Evolutionary conservation across 2,329 filamentous ascomycete species (phyloP), one percentile per base, ranked within the genome.

Genomic region (Nigrospora oryzae): DNA sequence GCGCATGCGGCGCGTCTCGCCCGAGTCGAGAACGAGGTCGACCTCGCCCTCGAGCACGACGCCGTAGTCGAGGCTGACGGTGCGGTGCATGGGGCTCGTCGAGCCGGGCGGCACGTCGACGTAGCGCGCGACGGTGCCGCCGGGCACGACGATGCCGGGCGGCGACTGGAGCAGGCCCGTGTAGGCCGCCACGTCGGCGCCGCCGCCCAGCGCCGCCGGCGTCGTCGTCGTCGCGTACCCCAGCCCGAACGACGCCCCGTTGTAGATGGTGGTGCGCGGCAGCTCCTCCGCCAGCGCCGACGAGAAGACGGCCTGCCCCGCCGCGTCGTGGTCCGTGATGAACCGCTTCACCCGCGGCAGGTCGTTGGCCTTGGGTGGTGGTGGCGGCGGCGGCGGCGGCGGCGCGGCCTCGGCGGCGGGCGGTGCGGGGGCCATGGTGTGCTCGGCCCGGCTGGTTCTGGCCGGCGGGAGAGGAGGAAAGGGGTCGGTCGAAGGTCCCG

Each of bases 21-120:
- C 71, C 15, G 63, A 64, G 49, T 75, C 73, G 15, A 75, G 55
- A 16, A 67, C 49, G 56, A 74, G 61, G 52, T 74, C 71, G 38
- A 76, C 54, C 52, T 66, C 61, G 1, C 73, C 73, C 49, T 74
- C 70, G 4, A 75, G 51, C 13, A 75, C 67, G 19, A 75, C 62
- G 1, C 71, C 72, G 48, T 70, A 74, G 51, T 75, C 71, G 3
- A 75, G 55, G 43, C 63, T 69, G 42, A 69, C 61, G 0, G 73
- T 74, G 11, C 71, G 64, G 49, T 75, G 71, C 62, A 74, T 69
- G 4, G 66, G 55, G 14, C 59, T 62, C 16, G 54, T 51, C 19
- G 60, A 58, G 8, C 60, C 61, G 2, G 71, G 71, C 0, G 61
- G 60, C 46, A 74, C 66, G 53, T 75, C 71, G 15, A 74, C 69